Base-by-base conservation (phyloP, 192 early-diverging fungal species). In the Irineochytrium annulatum region DNA sequence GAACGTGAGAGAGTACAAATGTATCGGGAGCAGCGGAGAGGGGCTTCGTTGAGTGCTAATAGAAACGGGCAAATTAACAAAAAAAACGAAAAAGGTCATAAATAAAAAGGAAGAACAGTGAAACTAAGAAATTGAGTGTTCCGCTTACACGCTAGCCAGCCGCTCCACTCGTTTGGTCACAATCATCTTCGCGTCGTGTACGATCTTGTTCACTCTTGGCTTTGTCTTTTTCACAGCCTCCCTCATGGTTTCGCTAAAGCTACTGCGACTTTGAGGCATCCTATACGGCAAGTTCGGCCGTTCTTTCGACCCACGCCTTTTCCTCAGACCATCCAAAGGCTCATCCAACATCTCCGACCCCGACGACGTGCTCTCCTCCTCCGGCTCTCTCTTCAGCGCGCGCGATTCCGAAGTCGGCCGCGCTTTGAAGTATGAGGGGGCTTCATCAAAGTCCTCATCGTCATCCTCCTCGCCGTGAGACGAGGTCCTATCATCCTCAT, bases 201-300 rank as follows among this genome's bases (percentile, higher is more conserved):
- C 73, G 33, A 79, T 64, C 35, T 69, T 64, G 49, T 68, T 39
- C 19, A 79, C 63, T 30, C 60, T 39, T 3, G 77, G 77, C 34
- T 71, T 75, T 1, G 74, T 72, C n/a, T 57, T 41, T 33, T 82
- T 86, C 4, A 91, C 82, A 27, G 86, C 76, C 6, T 79, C 83
- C 64, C 89, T 64, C 43, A 57, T 32, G 49, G 24, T 62, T 30
- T 64, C 55, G 19, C 53, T 17, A 17, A 64, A 30, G 29, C 46
- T 49, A 24, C 17, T 49, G 17, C 17, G 46, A 8, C 46, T 49
- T 49, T n/a, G n/a, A n/a, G 46, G 26, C 46, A 49, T 14, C 24
- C 46, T 14, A 24, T 22, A 49, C 46, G 46, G 46, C 11, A 49
- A 24, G 6, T 24, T 24, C 46, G 13, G 11, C 26, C 46, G 13